Conservation (phyloP, 108 stramenopile species). For the Nitzschia putrida region DNA sequence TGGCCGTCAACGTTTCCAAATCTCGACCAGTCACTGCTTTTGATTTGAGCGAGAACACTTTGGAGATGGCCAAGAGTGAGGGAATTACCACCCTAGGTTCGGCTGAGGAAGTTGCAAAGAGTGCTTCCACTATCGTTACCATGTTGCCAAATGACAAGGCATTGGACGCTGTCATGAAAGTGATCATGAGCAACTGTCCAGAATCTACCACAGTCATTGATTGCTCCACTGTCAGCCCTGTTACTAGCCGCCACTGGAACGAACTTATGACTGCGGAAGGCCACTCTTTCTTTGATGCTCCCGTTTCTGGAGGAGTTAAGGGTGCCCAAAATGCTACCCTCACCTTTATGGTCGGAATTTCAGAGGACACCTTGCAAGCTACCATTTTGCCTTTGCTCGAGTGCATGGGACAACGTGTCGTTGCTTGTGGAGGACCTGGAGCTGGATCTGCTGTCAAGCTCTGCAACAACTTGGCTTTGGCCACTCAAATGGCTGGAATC, state of each 20-base stretch:
- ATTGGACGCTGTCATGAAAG: constrained; percentile 44
- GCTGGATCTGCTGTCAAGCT: constrained; percentile 86
- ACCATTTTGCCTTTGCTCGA: constrained; percentile 54
- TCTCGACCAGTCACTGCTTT: constrained; percentile 33
- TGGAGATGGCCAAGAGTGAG: constrained; percentile 13
- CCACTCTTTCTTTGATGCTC: constrained; percentile 72
- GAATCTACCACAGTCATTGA: constrained; percentile 56
- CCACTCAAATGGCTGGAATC: constrained; percentile 91
- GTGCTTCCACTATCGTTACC: constrained; percentile 55
- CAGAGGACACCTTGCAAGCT: constrained; percentile 41
- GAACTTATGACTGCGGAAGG: constrained; percentile 24
- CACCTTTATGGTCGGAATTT: constrained; percentile 93
- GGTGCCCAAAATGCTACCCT: constrained; percentile 88
- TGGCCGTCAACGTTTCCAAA: constrained; percentile 75
- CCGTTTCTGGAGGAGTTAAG: constrained; percentile 72
- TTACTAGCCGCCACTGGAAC: constrained; percentile 39
- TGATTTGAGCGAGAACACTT: constrained; percentile 37
- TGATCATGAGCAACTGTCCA: constrained; percentile 23
- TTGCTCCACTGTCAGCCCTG: constrained; percentile 79
- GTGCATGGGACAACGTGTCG: constrained; percentile 75
- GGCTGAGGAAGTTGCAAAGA: constrained; percentile 31
- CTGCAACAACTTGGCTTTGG: constrained; percentile 93
- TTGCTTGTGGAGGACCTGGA: constrained; percentile 83
- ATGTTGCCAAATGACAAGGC: constrained; percentile 70
- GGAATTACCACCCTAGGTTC: constrained; percentile 7